Conservation (phyloP, 2,329 filamentous ascomycete species). For the Diaporthe sp. region DNA sequence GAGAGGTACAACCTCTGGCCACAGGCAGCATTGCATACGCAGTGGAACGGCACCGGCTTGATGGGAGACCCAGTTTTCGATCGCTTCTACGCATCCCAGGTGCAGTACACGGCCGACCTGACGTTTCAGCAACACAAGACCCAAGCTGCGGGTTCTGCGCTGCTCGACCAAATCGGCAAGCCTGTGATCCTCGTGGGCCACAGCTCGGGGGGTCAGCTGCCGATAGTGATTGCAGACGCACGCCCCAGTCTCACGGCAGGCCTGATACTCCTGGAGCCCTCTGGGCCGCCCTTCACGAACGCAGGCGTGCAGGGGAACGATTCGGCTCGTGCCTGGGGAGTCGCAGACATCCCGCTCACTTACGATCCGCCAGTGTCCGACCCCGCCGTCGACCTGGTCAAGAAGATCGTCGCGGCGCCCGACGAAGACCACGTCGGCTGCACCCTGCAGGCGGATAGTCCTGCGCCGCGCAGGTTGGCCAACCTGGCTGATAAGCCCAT, state of each 20-base stretch:
- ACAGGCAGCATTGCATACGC: conserved; percentile 53
- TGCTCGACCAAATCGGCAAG: conserved; percentile 59
- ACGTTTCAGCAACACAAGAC: conserved; percentile 54
- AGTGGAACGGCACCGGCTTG: conserved; percentile 58
- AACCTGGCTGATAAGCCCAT: conserved; percentile 54
- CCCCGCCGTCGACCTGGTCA: conserved; percentile 52
- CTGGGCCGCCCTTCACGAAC: conserved; percentile 62
- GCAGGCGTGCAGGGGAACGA: conserved; percentile 43
- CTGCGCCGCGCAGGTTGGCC: conserved; percentile 52
- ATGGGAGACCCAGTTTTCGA: conserved; percentile 59
- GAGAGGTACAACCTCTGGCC: conserved; percentile 54
- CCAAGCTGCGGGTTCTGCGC: conserved; percentile 56
- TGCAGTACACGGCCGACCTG: conserved; percentile 54
- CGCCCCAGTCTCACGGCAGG: conserved; percentile 57
- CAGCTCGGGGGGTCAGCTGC: conserved; percentile 60
- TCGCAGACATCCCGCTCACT: conserved; percentile 63
- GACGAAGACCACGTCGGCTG: conserved; percentile 46
- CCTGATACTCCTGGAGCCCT: conserved; percentile 61
- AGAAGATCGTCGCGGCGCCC: conserved; percentile 47
- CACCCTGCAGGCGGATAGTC: conserved; percentile 53
- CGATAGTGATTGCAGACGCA: conserved; percentile 58
- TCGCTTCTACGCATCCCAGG: conserved; percentile 56
- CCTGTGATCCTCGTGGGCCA: conserved; percentile 59
- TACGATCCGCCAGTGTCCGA: conserved; percentile 60
- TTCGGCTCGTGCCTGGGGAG: conserved; percentile 56